Evolutionary conservation across 2,329 filamentous ascomycete genomes (phyloP).

Genomic region (Beauveria australis): DNA sequence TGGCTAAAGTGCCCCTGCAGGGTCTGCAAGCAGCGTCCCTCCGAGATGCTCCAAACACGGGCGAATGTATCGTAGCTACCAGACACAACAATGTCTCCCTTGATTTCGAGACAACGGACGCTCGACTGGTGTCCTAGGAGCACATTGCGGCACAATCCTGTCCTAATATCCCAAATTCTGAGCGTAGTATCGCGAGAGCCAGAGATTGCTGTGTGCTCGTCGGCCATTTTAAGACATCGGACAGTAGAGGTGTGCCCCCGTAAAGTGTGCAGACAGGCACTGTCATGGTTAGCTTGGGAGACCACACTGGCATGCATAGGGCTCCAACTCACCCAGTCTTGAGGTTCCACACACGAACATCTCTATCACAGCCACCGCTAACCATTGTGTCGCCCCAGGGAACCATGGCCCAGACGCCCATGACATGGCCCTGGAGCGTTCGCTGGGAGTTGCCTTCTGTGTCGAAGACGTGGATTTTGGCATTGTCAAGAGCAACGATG

Average conservation of each 20-base stretch:
- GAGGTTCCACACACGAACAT: constrained; percentile 96
- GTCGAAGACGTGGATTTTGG: constrained; percentile 97
- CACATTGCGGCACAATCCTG: constrained; percentile 82
- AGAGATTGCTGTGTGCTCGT: constrained; percentile 87
- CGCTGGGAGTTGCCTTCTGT: constrained; percentile 81
- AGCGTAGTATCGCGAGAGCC: constrained; percentile 92
- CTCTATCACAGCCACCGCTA: constrained; percentile 91
- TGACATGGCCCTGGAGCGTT: constrained; percentile 88
- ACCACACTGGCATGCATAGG: neutral
- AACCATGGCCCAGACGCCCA: constrained; percentile 99
- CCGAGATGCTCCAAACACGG: constrained; percentile 94
- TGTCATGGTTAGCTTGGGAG: constrained; percentile 24
- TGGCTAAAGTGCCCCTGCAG: constrained; percentile 94
- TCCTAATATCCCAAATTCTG: constrained; percentile 87
- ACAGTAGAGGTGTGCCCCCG: constrained; percentile 96
- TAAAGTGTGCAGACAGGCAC: constrained; percentile 69
- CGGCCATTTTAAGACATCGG: constrained; percentile 94
- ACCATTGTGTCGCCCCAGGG: constrained; percentile 94
- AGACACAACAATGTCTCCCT: constrained; percentile 94
- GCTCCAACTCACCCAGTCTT: constrained; percentile 64
- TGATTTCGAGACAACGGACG: constrained; percentile 89
- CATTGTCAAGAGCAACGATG: constrained; percentile 93
- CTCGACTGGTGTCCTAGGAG: constrained; percentile 92
- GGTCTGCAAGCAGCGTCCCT: constrained; percentile 85
- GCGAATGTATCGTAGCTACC: constrained; percentile 97